phyloP scores from a whole-genome alignment of 345 rosid species.

The Gossypium raimondii region DNA sequence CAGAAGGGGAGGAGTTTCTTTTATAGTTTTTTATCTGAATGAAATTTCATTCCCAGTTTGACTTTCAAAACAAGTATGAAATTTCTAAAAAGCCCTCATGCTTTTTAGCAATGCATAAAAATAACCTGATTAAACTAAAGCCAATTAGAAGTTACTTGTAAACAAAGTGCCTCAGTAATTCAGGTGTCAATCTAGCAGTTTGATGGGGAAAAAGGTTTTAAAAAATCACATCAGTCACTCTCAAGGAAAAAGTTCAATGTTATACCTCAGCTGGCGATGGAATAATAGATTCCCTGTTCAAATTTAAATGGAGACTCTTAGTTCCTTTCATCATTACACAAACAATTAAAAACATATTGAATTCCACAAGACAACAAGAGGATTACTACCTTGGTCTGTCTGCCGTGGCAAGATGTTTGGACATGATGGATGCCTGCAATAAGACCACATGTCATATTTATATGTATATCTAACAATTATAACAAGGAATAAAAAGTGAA shows the following conservation, averaged over 20 bases:
- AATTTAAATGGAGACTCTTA: conserved; percentile 22
- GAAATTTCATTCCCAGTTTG: not conserved
- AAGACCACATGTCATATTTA: conserved; percentile 4
- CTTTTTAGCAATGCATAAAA: not conserved
- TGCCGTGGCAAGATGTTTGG: conserved; percentile 75
- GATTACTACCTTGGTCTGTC: conserved; percentile 67
- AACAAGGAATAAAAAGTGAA: not conserved
- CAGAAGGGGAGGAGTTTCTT: not conserved
- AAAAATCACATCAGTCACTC: not conserved
- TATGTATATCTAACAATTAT: not conserved
- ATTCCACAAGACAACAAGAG: conserved; percentile 1
- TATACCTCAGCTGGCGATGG: conserved; percentile 59
- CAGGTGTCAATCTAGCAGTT: not conserved
- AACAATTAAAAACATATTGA: not conserved
- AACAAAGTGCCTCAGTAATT: not conserved
- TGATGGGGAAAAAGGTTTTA: not conserved
- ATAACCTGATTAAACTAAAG: not conserved
- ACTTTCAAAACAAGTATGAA: not conserved
- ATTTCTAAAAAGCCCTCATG: not conserved
- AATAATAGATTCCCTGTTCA: conserved; percentile 56
- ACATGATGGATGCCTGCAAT: conserved; percentile 88
- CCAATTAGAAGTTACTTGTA: not conserved
- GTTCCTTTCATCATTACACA: conserved; percentile 8
- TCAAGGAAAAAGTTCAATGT: conserved; percentile 1
- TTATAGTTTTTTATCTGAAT: not conserved